A percentile compares a stretch with the other conserved stretches of the same genome.
Evolutionary conservation across 371 early-diverging fungal species (phyloP).

Genomic region (Mucor circinelloides): DNA sequence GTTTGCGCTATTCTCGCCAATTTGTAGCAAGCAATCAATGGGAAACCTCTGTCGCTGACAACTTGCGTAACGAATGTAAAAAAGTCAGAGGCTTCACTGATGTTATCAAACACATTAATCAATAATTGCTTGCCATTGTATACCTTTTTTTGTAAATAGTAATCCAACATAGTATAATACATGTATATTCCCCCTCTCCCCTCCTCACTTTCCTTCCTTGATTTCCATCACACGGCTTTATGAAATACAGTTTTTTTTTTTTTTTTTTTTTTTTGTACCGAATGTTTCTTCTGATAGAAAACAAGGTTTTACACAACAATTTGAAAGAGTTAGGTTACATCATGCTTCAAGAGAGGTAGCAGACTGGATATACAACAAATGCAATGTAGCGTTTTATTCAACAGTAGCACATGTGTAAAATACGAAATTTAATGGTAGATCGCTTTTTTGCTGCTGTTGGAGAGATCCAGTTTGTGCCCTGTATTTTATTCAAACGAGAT

Average conservation of each 20-base stretch:
- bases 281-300: not conserved
- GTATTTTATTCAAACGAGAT: not conserved
- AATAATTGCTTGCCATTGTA: constrained; percentile 12
- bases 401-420: not conserved
- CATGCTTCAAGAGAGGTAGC: not conserved
- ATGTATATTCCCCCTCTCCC: not conserved
- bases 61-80: constrained; percentile 54
- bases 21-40: constrained; percentile 56
- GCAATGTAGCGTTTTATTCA: not conserved
- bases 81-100: constrained; percentile 50
- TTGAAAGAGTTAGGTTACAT: not conserved
- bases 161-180: not conserved
- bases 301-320: not conserved
- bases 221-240: not conserved
- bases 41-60: constrained; percentile 47
- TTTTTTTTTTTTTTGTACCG: not conserved
- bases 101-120: constrained; percentile 8
- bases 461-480: not conserved
- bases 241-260: not conserved
- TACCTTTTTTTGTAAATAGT: constrained; percentile 6
- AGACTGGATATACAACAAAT: not conserved
- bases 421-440: not conserved
- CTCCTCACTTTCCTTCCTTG: not conserved
- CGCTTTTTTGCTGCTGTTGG: not conserved
- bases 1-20: constrained; percentile 61